Evolutionary conservation across 805 yeast species (phyloP), one percentile per base, ranked within the genome.

Genomic region (Myxozyma sirexii): DNA sequence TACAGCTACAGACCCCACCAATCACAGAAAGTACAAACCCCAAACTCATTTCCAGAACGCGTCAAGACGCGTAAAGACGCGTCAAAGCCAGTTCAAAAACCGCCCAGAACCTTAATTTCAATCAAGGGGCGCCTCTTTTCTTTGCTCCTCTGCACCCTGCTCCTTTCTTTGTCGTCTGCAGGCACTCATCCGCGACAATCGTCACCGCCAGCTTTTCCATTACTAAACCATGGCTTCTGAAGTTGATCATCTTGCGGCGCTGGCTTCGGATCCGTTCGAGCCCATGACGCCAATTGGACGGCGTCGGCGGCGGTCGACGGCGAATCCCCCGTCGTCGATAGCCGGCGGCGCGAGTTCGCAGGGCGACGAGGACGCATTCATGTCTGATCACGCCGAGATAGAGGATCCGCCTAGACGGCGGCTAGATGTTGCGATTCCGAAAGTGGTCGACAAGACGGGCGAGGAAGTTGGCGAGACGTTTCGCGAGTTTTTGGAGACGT

Each of bases 401-500:
- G 62, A 59, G 29, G 63, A 59, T 10, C 57, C 52, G n/a, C 62
- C 62, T 7, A 56, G 65, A 8, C 44, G 51, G 3, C 37, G 57
- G 19, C 29, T 26, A 6, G 63, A 61, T 13, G 48, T 24, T 23
- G 52, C 52, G 27, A 89, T 93, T 55, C 91, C 96, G 27, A 90
- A 88, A 71, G 97, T 94, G 27, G 83, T 83, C 27, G 99, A 94
- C 76, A 84, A 84, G 48, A 90, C 97, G 2, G 97, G 97, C 60
- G 97, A 92, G 71, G 90, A 90, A 67, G 97, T 94, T 17, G 83
- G 93, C 45, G 97, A 90, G 73, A 85, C 92, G 15, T 93, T 94
- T 72, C 97, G 92, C 72, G 83, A 81, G 65, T 93, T 93, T 70
- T 75, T 93, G 57, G 88, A 85, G 69, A 87, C 83, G 33, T 93